Conservation (phyloP, 2,329 filamentous ascomycete species). For the Teratosphaeria gauchensis region DNA sequence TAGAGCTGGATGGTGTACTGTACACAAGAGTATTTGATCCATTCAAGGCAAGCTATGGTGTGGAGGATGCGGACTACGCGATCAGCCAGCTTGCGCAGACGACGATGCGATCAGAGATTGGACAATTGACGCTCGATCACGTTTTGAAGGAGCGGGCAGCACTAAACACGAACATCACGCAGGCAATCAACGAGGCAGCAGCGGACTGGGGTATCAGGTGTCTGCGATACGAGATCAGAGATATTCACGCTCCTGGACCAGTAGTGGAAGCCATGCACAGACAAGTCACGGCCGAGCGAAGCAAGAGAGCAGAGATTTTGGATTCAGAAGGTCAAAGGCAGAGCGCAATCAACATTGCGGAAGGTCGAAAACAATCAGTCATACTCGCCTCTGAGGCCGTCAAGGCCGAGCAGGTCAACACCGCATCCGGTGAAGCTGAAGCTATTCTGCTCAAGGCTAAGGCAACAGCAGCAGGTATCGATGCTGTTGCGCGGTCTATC, state of each 20-base stretch:
- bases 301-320: slow-evolving; percentile 93
- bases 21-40: slow-evolving; percentile 96
- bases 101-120: slow-evolving; percentile 97
- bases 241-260: slow-evolving; percentile 89
- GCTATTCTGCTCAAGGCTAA: slow-evolving; percentile 78
- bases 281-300: slow-evolving; percentile 92
- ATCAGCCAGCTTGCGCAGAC: slow-evolving; percentile 97
- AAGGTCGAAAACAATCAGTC: slow-evolving; percentile 92
- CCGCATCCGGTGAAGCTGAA: slow-evolving; percentile 84
- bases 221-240: slow-evolving; percentile 92
- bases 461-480: slow-evolving; percentile 81
- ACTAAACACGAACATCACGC: slow-evolving; percentile 96
- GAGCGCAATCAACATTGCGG: slow-evolving; percentile 96
- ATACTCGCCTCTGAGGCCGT: slow-evolving; percentile 92
- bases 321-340: slow-evolving; percentile 96
- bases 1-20: slow-evolving; percentile 90
- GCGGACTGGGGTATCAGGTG: slow-evolving; percentile 96
- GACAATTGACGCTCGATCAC: slow-evolving; percentile 90
- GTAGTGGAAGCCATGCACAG: slow-evolving; percentile 98
- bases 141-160: slow-evolving; percentile 94
- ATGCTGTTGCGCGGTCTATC: slow-evolving; percentile 69
- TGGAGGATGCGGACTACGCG: slow-evolving; percentile 97
- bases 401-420: slow-evolving; percentile 84
- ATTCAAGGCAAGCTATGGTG: slow-evolving; percentile 96
- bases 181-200: slow-evolving; percentile 94